Base-by-base conservation (phyloP, 768 basidiomycete genomes). In the Boletus rubroflammeus region DNA sequence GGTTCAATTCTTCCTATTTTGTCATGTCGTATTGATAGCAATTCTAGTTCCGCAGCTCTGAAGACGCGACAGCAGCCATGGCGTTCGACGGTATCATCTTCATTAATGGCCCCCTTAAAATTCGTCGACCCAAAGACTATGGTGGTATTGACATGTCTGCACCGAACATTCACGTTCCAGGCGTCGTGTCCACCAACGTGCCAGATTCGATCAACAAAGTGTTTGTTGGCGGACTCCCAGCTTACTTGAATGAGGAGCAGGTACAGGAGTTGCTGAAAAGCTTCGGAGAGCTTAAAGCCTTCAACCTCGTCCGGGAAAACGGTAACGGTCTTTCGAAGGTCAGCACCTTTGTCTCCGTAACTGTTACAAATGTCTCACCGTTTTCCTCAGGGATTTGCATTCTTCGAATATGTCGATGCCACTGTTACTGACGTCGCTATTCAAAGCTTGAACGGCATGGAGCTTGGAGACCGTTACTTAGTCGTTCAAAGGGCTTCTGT, bases 181-280 rank as follows among this genome's bases (percentile, higher is more conserved):
- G 95, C 51, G 89, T 94, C 41, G 91, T 97, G n/a, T 94, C 92
- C 6, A 93, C 92, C 50, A 95, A 94, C 62, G 93, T 98, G 23
- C 93, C 94, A 19, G 97, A 99, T 71, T 94, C 94, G 25, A 89
- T 90, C 72, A 95, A 98, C 83, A 98, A 98, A 76, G 80, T 99
- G 50, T 99, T 98, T 65, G 89, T 99, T 56, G 97, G 97, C 40
- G 96, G 95, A 50, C 76, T 99, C 53, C 97, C 97, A 15, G 81
- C 90, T 21, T 98, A 98, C 71, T 83, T 99, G 45, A 95, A 92
- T 64, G 97, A 99, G 72, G 97, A 97, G 67, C 95, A 98, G 73
- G 97, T 98, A 55, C 93, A 96, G 85, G 97, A 99, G 70, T 71
- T 99, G 31, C 79, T 99, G 59, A 98, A 93, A 78, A 93, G 87